Percentiles rank a stretch among this genome's conserved stretches.
Conservation (phyloP, 345 rosid genomes). For the Sonneratia alba region DNA sequence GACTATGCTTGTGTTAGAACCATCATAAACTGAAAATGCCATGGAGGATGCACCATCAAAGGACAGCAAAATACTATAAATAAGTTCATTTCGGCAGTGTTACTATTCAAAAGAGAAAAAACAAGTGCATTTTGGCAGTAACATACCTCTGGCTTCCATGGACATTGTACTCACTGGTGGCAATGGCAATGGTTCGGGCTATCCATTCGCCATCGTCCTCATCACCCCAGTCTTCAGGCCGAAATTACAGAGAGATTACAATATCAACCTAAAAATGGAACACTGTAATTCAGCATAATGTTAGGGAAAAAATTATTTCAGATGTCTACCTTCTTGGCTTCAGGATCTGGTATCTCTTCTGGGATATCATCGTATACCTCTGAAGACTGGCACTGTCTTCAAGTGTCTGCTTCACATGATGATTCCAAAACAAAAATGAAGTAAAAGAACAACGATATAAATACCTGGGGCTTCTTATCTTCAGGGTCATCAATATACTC, state of each 20-base stretch:
- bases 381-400: constrained; percentile 7
- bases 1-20: not conserved
- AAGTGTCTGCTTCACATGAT: not conserved
- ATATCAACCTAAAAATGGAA: not conserved
- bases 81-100: not conserved
- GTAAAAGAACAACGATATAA: not conserved
- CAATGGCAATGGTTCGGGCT: constrained; percentile 69
- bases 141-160: constrained; percentile 85
- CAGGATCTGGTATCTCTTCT: constrained; percentile 48
- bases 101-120: too few relatives aligned
- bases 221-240: constrained; percentile 99
- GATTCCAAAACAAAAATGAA: not conserved
- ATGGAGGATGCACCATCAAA: not conserved
- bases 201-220: constrained; percentile 99
- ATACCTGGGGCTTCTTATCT: constrained; percentile 42
- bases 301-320: not conserved
- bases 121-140: constrained; percentile 1
- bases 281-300: not conserved
- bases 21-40: not conserved
- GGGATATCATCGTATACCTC: constrained; percentile 46
- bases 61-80: too few relatives aligned
- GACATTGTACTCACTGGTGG: constrained; percentile 97
- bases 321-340: constrained; percentile 67
- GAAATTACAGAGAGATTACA: not conserved
- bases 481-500: constrained; percentile 43